Conservation (phyloP, 768 basidiomycete genomes). For the Lyophyllum shimeji region DNA sequence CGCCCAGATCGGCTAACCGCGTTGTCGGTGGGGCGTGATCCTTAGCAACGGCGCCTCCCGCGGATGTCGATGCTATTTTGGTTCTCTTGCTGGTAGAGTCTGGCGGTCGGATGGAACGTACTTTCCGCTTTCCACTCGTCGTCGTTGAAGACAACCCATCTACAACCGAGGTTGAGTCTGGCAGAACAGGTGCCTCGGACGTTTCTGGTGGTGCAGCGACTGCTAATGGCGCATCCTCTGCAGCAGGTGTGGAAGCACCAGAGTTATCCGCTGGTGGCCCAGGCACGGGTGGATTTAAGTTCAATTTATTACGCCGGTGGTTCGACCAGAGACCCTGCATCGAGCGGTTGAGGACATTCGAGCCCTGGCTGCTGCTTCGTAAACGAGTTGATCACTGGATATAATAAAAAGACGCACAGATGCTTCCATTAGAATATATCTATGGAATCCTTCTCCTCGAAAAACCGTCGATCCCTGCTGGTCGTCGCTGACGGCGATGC, state of each 20-base stretch:
- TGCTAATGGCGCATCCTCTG: slow-evolving; percentile 20
- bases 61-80: slow-evolving; percentile 34
- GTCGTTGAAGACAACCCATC: slow-evolving; percentile 16
- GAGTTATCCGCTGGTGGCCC: slow-evolving; percentile 21
- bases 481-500: neutral
- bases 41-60: slow-evolving; percentile 43
- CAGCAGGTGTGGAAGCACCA: slow-evolving; percentile 21
- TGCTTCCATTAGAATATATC: slow-evolving; percentile 20
- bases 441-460: neutral
- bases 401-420: slow-evolving; percentile 22
- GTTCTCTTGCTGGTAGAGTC: slow-evolving; percentile 61
- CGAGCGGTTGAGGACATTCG: slow-evolving; percentile 73
- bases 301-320: slow-evolving; percentile 64
- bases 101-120: slow-evolving; percentile 47
- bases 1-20: slow-evolving; percentile 84
- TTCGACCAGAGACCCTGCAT: slow-evolving; percentile 80
- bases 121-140: slow-evolving; percentile 59
- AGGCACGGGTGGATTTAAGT: slow-evolving; percentile 52
- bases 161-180: slow-evolving; percentile 13
- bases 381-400: slow-evolving; percentile 17
- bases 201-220: slow-evolving; percentile 17
- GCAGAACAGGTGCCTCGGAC: slow-evolving; percentile 9
- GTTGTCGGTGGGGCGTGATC: slow-evolving; percentile 73
- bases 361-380: slow-evolving; percentile 59
- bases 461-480: neutral